Base-by-base conservation (phyloP, 768 basidiomycete genomes). In the Mycena polygramma region DNA sequence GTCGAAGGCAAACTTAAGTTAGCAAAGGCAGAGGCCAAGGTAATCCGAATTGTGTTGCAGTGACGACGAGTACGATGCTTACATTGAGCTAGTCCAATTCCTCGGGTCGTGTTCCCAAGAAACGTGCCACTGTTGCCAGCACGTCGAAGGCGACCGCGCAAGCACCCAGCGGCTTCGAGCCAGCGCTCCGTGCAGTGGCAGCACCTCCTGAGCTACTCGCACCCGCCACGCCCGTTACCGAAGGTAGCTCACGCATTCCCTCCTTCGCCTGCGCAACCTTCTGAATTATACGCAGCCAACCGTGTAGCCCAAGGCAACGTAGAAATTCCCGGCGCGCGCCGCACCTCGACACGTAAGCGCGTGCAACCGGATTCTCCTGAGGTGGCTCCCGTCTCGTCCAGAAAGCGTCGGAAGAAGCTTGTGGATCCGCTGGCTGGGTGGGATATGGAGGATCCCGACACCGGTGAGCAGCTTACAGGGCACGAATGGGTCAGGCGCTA, bases 371-470 rank as follows among this genome's bases (percentile, higher is more conserved):
- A 45, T 45, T 45, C 43, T 9, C 17, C 43, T 45, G 43, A 9
- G 11, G 10, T 45, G 43, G 43, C 17, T 17, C 51, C 24, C 13
- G 30, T 13, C 10, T 26, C 51, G 11, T 7, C 24, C 37, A 13
- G 51, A 30, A 61, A 61, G 36, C 59, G 41, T 17, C 59, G n/a
- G 20, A 61, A 22, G 48, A 46, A 35, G 36, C 46, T 48, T 22
- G 59, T n/a, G 35, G 59, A 61, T 49, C 59, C 59, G 22, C 59
- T 61, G 45, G 59, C 35, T 15, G 59, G 59, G 46, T 61, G 59
- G 59, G 43, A 36, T 4, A 61, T 61, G 59, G 2, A 20, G 46
- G 46, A 61, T 51, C 59, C 59, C 5, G 59, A 61, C 59, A 61
- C 59, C 46, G 45, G 35, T 17, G 46, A 61, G 48, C 13, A 49